Evolutionary conservation across 306 rosid genomes (phyloP), one percentile per base, ranked within the genome.

Genomic region (Aeschynomene evenia): DNA sequence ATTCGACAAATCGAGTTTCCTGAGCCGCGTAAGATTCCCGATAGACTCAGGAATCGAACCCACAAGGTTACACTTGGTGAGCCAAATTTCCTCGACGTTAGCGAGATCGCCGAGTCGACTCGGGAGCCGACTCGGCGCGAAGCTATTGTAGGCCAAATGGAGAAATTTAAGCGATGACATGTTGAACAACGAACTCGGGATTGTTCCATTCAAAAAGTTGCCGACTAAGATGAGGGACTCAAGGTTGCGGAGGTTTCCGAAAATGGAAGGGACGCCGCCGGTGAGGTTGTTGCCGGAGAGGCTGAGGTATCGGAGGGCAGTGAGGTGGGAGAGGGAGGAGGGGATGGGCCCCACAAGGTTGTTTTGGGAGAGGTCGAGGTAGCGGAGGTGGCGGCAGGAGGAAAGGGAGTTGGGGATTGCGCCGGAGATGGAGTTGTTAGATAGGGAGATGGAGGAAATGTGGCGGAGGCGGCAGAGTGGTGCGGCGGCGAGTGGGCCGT

Each of bases 231-330:
- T 21, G 0, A 88, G 91, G 1, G 26, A 29, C 55, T 86, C 85
- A 6, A 88, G 85, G 3, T 9, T 40, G 24, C 2, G 79, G 39
- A 86, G 84, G 40, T 62, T 6, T 3, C 85, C 84, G 51, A 88
- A 79, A 14, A 55, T 58, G 3, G 68, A 59, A 28, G 95, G 91
- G 18, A 88, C 58, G 0, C n/a, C 78, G 13, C 91, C 91, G 61
- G 95, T 63, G 63, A 88, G 48, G 70, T 80, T 86, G 77, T 86
- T 86, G 13, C 16, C 24, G 13, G 86, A 80, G 68, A 88, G 89
- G 77, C 86, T 85, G n/a, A 86, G 75, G 26, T 1, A 0, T 2
- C 50, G 81, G 65, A 88, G 86, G 43, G 33, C 19, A 3, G 81
- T 16, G 63, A 88, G 56, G 16, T 3, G 70, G 51, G 85, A 60